Evolutionary conservation across 2,329 filamentous ascomycete species (phyloP).

Genomic region (Diaporthe sp.): DNA sequence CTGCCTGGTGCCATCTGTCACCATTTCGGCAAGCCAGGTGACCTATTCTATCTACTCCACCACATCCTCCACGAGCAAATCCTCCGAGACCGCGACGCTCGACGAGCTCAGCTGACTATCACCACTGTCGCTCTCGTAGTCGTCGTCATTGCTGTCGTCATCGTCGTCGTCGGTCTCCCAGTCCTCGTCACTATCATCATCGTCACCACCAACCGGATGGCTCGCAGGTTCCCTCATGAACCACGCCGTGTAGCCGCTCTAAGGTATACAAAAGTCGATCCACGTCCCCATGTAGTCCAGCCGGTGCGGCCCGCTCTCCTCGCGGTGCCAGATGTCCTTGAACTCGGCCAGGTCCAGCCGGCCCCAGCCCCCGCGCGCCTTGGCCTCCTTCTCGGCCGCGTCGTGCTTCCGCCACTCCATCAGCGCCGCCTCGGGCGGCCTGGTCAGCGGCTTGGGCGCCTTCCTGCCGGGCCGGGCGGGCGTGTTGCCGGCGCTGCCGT

Average conservation of each 20-base stretch:
- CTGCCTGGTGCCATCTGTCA: not conserved
- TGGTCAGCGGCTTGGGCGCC: constrained; percentile 41
- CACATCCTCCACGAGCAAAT: not conserved
- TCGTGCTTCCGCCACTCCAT: constrained; percentile 70
- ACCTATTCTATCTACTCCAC: not conserved
- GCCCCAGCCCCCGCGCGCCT: constrained; percentile 82
- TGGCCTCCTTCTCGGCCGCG: constrained; percentile 77
- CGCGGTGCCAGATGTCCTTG: constrained; percentile 78
- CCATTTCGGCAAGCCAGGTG: not conserved
- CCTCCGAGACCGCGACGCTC: not conserved
- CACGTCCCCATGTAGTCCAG: constrained; percentile 89
- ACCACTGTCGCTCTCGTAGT: not conserved
- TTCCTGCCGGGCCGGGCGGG: constrained; percentile 43
- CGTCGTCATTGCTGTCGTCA: not conserved
- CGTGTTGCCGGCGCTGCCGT: constrained; percentile 44
- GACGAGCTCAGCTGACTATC: not conserved
- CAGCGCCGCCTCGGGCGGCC: constrained; percentile 53
- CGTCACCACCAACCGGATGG: not conserved
- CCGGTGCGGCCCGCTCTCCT: constrained; percentile 72
- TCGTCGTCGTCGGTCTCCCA: not conserved
- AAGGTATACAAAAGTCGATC: constrained; percentile 86
- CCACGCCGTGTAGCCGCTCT: constrained; percentile 44
- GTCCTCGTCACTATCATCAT: not conserved
- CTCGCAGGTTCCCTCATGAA: not conserved
- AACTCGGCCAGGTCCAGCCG: constrained; percentile 86